phyloP scores from a whole-genome alignment of 202 grass and related monocot genomes.

The Zizania palustris region DNA sequence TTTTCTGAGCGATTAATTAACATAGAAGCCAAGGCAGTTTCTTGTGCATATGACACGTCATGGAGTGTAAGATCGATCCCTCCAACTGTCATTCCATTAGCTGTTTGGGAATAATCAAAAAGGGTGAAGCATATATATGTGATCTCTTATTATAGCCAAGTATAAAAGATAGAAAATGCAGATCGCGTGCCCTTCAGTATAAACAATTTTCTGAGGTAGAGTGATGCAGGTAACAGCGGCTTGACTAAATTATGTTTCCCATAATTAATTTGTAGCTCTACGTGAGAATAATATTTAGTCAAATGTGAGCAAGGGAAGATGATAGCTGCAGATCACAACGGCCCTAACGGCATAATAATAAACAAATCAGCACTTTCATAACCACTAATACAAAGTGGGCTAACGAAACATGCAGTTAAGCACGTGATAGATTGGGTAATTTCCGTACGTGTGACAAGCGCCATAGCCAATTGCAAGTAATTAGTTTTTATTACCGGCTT shows the following conservation, averaged over 20 bases:
- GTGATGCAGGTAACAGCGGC: slow-evolving; percentile 17
- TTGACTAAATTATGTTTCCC: slow-evolving; percentile 30
- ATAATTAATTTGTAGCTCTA: neutral
- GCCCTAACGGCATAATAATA: slow-evolving; percentile 45
- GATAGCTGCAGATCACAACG: slow-evolving; percentile 47
- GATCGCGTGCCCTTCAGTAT: slow-evolving; percentile 33
- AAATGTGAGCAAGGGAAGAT: slow-evolving; percentile 30
- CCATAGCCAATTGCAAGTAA: neutral
- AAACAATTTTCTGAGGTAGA: slow-evolving; percentile 7
- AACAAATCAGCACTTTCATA: slow-evolving; percentile 26
- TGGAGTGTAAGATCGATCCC: slow-evolving; percentile 44
- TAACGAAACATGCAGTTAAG: slow-evolving; percentile 35
- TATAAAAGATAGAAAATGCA: slow-evolving; percentile 43
- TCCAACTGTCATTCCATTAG: slow-evolving; percentile 34
- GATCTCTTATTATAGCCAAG: slow-evolving; percentile 26
- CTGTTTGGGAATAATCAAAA: slow-evolving; percentile 37
- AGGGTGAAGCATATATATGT: slow-evolving; percentile 20
- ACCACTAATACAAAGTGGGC: slow-evolving; percentile 17
- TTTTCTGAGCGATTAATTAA: slow-evolving; percentile 9
- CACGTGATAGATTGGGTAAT: neutral
- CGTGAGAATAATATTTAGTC: slow-evolving; percentile 32
- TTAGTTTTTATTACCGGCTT: slow-evolving; percentile 78
- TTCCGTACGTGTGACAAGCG: neutral
- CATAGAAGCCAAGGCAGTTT: slow-evolving; percentile 24
- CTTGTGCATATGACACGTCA: slow-evolving; percentile 26